phyloP scores from a whole-genome alignment of 768 basidiomycete genomes.

The Hygrophoropsis aurantiaca region DNA sequence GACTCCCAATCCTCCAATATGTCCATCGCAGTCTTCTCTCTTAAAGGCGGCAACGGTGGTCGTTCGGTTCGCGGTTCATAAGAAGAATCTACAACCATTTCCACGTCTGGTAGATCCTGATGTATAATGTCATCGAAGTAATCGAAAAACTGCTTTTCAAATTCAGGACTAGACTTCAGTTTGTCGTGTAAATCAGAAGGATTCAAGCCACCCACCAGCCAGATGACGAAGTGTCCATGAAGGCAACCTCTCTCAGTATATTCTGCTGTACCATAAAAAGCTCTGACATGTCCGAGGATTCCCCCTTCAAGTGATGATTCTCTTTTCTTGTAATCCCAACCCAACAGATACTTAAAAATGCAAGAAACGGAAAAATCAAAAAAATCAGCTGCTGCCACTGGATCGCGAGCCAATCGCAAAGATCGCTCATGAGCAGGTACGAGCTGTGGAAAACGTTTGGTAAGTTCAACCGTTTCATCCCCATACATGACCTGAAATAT shows the following conservation, averaged over 20 bases:
- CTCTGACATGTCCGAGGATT: conserved; percentile 27
- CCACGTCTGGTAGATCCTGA: conserved; percentile 28
- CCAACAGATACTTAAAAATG: conserved; percentile 25
- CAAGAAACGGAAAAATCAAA: conserved; percentile 23
- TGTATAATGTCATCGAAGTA: conserved; percentile 34
- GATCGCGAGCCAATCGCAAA: conserved; percentile 25
- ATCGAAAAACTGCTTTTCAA: conserved; percentile 19
- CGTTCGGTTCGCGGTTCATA: conserved; percentile 22
- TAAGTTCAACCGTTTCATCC: conserved; percentile 9
- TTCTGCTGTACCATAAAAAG: conserved; percentile 29
- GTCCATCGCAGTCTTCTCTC: not conserved
- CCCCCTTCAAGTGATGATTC: conserved; percentile 17
- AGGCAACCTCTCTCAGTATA: conserved; percentile 24
- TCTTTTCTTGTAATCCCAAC: conserved; percentile 23
- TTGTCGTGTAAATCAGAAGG: conserved; percentile 28
- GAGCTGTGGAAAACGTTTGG: conserved; percentile 15
- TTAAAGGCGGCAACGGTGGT: conserved; percentile 11
- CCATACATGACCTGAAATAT: conserved; percentile 31
- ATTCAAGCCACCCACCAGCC: conserved; percentile 28
- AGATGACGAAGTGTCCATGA: conserved; percentile 35
- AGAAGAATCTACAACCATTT: conserved; percentile 9
- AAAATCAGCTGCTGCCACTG: conserved; percentile 35
- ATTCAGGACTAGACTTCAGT: not conserved
- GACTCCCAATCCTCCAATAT: conserved; percentile 8
- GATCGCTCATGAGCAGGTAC: conserved; percentile 18